Percentiles rank a stretch among this genome's conserved stretches.
Conservation (phyloP, 192 early-diverging fungal genomes). For the Entomortierella beljakovae region DNA sequence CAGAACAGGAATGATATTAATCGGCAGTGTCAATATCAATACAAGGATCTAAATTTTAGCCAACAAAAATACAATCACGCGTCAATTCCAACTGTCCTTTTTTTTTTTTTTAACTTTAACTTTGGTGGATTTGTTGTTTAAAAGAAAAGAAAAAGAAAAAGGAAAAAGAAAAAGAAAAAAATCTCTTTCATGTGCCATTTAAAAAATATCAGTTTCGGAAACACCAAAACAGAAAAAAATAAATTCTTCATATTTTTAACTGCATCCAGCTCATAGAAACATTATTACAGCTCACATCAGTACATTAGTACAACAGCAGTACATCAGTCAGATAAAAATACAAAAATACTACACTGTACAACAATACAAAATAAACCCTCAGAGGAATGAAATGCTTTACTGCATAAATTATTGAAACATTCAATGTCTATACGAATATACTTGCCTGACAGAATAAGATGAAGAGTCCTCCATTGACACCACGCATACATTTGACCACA, state of each 20-base stretch:
- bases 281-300: too few relatives aligned
- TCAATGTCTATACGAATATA: not conserved
- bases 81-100: too few relatives aligned
- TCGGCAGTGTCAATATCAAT: slow-evolving; percentile 67
- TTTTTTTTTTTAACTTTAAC: too few relatives aligned
- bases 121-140: not conserved
- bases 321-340: not conserved
- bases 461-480: slow-evolving; percentile 53
- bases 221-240: too few relatives aligned
- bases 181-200: not conserved
- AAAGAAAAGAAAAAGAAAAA: not conserved
- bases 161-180: not conserved
- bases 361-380: not conserved
- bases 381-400: too few relatives aligned
- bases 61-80: too few relatives aligned
- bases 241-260: too few relatives aligned
- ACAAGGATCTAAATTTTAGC: slow-evolving; percentile 62
- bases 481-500: slow-evolving; percentile 58
- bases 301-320: too few relatives aligned
- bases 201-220: too few relatives aligned
- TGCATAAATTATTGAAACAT: not conserved
- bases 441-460: slow-evolving; percentile 53
- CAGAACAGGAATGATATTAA: slow-evolving; percentile 68
- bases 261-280: too few relatives aligned
- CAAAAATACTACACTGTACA: not conserved